A percentile compares a stretch with the other conserved stretches of the same genome.
phyloP scores from a whole-genome alignment of 108 stramenopile species.

The Nitzschia inconspicua region DNA sequence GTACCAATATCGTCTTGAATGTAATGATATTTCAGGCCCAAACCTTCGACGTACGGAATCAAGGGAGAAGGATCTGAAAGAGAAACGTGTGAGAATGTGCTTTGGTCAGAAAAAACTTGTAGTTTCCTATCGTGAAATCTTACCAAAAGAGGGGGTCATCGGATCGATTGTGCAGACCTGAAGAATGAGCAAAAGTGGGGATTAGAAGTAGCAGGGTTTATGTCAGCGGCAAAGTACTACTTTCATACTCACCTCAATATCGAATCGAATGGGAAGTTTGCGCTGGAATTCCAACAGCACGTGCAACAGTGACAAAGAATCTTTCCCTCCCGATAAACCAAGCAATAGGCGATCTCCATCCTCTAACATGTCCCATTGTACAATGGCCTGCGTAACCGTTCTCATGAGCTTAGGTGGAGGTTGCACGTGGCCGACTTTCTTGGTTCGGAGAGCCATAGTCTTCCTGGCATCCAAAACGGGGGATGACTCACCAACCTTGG shows the following conservation, averaged over 20 bases:
- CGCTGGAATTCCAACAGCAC: constrained; percentile 87
- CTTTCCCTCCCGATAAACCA: constrained; percentile 97
- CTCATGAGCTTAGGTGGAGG: constrained; percentile 88
- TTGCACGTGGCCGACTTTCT: constrained; percentile 55
- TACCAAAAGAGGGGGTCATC: constrained; percentile 90
- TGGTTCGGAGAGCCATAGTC: background rate
- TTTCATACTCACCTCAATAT: constrained; percentile 67
- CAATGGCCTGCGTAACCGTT: constrained; percentile 81
- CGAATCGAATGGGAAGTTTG: constrained; percentile 88
- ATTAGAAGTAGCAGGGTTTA: background rate
- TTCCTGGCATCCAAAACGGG: background rate
- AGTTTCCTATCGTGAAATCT: background rate
- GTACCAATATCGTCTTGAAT: constrained; percentile 78
- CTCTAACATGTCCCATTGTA: constrained; percentile 85
- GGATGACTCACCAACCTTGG: background rate
- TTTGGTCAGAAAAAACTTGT: background rate
- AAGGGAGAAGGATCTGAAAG: constrained; percentile 83
- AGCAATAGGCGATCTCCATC: constrained; percentile 93
- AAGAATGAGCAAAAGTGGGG: background rate
- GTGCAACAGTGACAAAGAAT: constrained; percentile 93
- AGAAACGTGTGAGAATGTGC: background rate
- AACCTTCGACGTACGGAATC: constrained; percentile 92
- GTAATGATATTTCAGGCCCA: constrained; percentile 97
- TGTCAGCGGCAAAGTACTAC: no score
- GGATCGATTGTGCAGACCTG: constrained; percentile 91